Conservation (phyloP, 2,329 filamentous ascomycete species). For the Leptographium flavum region DNA sequence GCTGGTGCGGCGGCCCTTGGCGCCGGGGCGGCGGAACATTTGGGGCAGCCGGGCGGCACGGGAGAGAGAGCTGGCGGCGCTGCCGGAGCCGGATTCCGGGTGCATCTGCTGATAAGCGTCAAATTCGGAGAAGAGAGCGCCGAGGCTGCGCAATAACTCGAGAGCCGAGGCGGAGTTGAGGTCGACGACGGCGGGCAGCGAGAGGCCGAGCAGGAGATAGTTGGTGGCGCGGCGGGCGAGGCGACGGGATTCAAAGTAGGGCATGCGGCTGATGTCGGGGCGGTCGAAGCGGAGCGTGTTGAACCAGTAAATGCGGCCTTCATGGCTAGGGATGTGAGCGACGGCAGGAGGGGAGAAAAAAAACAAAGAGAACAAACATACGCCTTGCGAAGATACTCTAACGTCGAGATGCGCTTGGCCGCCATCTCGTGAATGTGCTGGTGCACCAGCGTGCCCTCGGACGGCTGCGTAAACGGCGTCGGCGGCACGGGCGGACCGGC, state of each 20-base stretch:
- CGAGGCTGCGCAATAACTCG: slow-evolving; percentile 79
- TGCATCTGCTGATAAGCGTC: slow-evolving; percentile 86
- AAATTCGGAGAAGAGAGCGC: slow-evolving; percentile 77
- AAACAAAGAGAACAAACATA: slow-evolving; percentile 21
- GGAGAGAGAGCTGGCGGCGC: slow-evolving; percentile 52
- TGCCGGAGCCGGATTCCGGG: slow-evolving; percentile 49
- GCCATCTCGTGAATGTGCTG: slow-evolving; percentile 69
- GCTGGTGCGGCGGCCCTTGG: slow-evolving; percentile 42
- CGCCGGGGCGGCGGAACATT: slow-evolving; percentile 59
- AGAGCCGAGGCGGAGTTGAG: slow-evolving; percentile 64
- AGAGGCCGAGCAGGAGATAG: slow-evolving; percentile 83
- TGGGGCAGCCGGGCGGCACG: slow-evolving; percentile 61
- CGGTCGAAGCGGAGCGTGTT: slow-evolving; percentile 90
- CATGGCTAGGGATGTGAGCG: slow-evolving; percentile 46
- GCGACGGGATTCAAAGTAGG: slow-evolving; percentile 74
- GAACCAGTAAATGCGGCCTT: slow-evolving; percentile 94
- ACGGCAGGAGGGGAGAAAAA: not conserved
- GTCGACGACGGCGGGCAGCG: slow-evolving; percentile 78
- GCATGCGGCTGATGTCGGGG: slow-evolving; percentile 62
- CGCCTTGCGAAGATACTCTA: slow-evolving; percentile 89
- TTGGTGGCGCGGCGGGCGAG: slow-evolving; percentile 84
- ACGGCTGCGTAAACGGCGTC: slow-evolving; percentile 8
- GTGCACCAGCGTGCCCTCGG: slow-evolving; percentile 34
- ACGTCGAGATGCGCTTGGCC: slow-evolving; percentile 82
- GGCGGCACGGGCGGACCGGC: slow-evolving; percentile 15